These are phyloP conservation scores for Alternaria conjuncta DNA, from an alignment of 2,329 filamentous ascomycete species.

Conservation along the genomic window DNA sequence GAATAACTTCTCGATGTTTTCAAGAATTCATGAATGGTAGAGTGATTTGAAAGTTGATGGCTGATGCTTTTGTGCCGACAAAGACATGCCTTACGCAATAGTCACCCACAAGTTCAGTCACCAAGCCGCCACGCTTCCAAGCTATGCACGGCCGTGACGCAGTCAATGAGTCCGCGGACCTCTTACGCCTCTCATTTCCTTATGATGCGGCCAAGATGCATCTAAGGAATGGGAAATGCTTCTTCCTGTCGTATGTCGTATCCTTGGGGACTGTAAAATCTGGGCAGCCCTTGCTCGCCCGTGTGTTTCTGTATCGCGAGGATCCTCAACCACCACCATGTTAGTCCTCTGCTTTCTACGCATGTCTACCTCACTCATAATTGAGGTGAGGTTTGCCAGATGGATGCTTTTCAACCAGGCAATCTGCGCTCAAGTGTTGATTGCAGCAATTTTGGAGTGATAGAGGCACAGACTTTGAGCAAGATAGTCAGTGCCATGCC, in stretches of 20 bases:
- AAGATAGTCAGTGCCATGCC: neutral
- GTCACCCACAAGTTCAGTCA: neutral
- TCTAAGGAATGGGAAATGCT: neutral
- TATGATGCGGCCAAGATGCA: conserved; percentile 1
- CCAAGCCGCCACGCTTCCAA: neutral
- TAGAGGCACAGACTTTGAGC: neutral
- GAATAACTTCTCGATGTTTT: neutral
- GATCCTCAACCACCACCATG: neutral
- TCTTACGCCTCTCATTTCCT: neutral
- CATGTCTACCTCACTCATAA: neutral
- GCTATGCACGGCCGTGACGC: conserved; percentile 5
- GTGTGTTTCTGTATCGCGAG: neutral
- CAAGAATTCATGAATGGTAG: neutral
- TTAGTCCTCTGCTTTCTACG: neutral
- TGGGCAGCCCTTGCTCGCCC: neutral
- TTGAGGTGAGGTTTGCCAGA: neutral
- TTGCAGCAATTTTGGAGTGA: neutral
- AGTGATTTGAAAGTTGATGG: neutral
- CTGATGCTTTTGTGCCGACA: neutral
- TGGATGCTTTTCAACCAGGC: neutral
- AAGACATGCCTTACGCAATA: neutral
- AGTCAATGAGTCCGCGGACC: conserved; percentile 1
- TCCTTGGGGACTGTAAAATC: neutral
- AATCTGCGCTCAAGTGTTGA: neutral
- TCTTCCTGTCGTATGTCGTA: neutral